These are phyloP conservation scores for Trichoderma gracile DNA, from an alignment of 2,329 filamentous ascomycete genomes.

Conservation along the genomic window DNA sequence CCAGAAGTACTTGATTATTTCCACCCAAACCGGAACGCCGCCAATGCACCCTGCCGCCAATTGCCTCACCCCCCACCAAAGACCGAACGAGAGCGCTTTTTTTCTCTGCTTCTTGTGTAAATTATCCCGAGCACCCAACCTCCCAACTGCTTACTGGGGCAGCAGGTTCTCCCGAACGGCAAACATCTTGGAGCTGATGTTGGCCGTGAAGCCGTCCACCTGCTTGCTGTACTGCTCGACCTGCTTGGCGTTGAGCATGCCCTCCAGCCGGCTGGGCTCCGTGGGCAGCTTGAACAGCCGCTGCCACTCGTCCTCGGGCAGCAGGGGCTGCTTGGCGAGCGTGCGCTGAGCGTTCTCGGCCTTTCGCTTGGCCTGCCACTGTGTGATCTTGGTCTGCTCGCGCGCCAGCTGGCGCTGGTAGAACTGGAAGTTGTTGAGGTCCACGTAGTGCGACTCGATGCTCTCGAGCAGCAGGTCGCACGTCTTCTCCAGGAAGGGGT, in stretches of 20 bases:
- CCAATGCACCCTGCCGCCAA: conserved; percentile 43
- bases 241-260: conserved; percentile 91
- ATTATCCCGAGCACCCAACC: neutral
- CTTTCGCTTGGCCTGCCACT: conserved; percentile 97
- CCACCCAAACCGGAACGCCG: conserved; percentile 46
- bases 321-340: conserved; percentile 81
- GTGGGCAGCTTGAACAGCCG: conserved; percentile 96
- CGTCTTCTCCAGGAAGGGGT: conserved; percentile 97
- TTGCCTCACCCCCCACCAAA: conserved; percentile 22
- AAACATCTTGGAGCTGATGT: conserved; percentile 96
- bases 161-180: conserved; percentile 75
- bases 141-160: conserved; percentile 48
- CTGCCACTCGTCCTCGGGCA: conserved; percentile 98
- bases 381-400: conserved; percentile 93
- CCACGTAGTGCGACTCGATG: conserved; percentile 97
- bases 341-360: conserved; percentile 85
- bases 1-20: conserved; percentile 42
- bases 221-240: conserved; percentile 98
- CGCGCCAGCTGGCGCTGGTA: conserved; percentile 92
- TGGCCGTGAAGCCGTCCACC: conserved; percentile 92
- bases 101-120: neutral
- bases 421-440: conserved; percentile 97
- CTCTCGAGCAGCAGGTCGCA: conserved; percentile 94
- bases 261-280: conserved; percentile 90
- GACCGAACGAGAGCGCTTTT: conserved; percentile 13